Base-by-base conservation (phyloP, 148 eudicot genomes). In the Rhododendron williamsianum region DNA sequence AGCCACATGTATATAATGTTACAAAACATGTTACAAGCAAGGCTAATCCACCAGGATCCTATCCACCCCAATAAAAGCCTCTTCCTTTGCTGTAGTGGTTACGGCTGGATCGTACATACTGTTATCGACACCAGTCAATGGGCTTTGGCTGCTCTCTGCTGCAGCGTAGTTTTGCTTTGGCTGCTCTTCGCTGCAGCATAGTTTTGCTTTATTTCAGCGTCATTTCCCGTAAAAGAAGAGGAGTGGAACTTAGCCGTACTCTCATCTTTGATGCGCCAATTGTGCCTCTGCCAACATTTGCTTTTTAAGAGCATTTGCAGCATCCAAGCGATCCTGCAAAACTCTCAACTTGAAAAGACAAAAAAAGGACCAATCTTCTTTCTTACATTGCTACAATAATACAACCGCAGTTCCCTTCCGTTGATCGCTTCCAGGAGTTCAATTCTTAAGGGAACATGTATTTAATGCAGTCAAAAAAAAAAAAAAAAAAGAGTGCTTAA, bases 221-320 rank as follows among this genome's bases (percentile, higher is more conserved):
- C 89, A 73, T 43, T 84, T 41, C 81, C 86, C 81, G 9, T 77
- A 78, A 83, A 82, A 85, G 90, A 84, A 84, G 88, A 74, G 76
- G 80, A 89, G 63, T 83, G 84, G 69, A 88, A 83, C 84, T 89
- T 89, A 38, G 84, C 65, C 45, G 87, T 27, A 60, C 45, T 80
- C 69, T 92, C 92, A 60, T 91, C 94, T 86, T 90, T 92, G 85
- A 87, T 77, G 76, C 91, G 94, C 74, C 33, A 91, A 81, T 83
- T 91, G 91, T 38, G 91, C 89, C 80, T 91, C 94, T 15, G 92
- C 91, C 94, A 91, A 92, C 92, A 90, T 91, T 87, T 91, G 94
- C 88, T 92, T 92, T 88, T 89, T 92, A 76, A 92, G 91, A 86
- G 91, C 86, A 87, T 77, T 92, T 77, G 91, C 94, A 60, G 91